A percentile compares a stretch with the other conserved stretches of the same genome.
Evolutionary conservation across 2,329 filamentous ascomycete genomes (phyloP).

Genomic region (Myriosclerotinia scirpicola): DNA sequence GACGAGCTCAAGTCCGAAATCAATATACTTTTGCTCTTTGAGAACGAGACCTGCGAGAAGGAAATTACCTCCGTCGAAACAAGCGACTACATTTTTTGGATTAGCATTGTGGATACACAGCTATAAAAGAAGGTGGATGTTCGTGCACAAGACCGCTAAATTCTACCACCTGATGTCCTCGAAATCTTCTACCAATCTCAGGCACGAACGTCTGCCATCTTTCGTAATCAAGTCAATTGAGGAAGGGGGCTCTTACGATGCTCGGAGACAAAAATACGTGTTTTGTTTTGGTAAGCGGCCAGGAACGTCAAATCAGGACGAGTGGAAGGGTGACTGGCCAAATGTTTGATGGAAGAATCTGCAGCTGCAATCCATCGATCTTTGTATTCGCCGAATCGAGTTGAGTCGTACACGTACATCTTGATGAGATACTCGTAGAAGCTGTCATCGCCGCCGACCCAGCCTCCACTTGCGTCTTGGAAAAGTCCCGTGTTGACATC

Average conservation of each 20-base stretch:
- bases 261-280: constrained; percentile 48
- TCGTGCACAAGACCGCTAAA: not conserved
- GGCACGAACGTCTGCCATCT: not conserved
- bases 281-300: constrained; percentile 53
- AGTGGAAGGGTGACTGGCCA: constrained; percentile 65
- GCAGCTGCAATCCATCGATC: constrained; percentile 75
- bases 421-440: constrained; percentile 92
- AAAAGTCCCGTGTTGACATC: constrained; percentile 66
- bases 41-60: constrained; percentile 77
- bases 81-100: constrained; percentile 55
- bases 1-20: constrained; percentile 72
- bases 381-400: constrained; percentile 62
- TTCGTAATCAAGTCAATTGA: not conserved
- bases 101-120: not conserved
- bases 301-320: constrained; percentile 73
- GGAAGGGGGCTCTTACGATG: constrained; percentile 40
- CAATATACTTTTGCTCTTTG: constrained; percentile 61
- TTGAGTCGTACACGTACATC: constrained; percentile 79
- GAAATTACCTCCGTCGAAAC: constrained; percentile 83
- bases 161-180: not conserved
- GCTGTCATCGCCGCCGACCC: constrained; percentile 74
- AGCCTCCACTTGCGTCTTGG: constrained; percentile 66
- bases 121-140: no score
- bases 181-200: not conserved
- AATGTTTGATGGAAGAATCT: constrained; percentile 70